Evolutionary conservation across 306 rosid species (phyloP), one percentile per base, ranked within the genome.

Genomic region (Psophocarpus tetragonolobus): DNA sequence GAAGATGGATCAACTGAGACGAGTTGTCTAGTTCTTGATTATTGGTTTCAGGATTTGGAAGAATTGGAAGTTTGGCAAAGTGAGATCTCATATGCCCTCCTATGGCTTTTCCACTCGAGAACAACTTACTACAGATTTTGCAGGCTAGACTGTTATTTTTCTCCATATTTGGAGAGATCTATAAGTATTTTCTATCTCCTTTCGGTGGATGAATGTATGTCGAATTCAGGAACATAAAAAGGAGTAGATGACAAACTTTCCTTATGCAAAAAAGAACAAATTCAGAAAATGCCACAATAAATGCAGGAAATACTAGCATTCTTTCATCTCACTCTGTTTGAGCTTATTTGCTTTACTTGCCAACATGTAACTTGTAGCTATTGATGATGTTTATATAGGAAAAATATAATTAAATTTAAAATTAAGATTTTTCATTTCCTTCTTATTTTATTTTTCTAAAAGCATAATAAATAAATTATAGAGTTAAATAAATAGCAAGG

Each of bases 1-100:
- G 35, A 56, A 0, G 3, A 14, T 23, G 71, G 26, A 42, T 33
- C 45, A 32, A 30, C 45, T 73, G 7, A 1, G 24, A 18, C 0
- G 76, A 74, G 30, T 74, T 57, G 3, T 74, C 44, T 6, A 15
- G 78, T 2, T n/a, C 51, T 6, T 65, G 80, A 45, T 70, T 62
- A 0, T 42, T 6, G 13, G 53, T 26, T 18, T 73, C 35, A 7
- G 65, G 68, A 33, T 84, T 83, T 2, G 84, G 80, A 45, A 88
- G 90, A 47, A 92, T 6, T 1, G 88, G 81, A 36, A 78, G 75
- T 51, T 42, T 86, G 51, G 69, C 81, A 1, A 85, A 61, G 70
- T 93, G 96, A 62, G 97, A 79, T 80, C 88, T 88, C 94, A 91
- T 85, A 84, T 93, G 98, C 5, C 98, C 94, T 2, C 98, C 93